Evolutionary conservation across 139 green algal species (phyloP).

Genomic region (Zygnema circumcarinatum): DNA sequence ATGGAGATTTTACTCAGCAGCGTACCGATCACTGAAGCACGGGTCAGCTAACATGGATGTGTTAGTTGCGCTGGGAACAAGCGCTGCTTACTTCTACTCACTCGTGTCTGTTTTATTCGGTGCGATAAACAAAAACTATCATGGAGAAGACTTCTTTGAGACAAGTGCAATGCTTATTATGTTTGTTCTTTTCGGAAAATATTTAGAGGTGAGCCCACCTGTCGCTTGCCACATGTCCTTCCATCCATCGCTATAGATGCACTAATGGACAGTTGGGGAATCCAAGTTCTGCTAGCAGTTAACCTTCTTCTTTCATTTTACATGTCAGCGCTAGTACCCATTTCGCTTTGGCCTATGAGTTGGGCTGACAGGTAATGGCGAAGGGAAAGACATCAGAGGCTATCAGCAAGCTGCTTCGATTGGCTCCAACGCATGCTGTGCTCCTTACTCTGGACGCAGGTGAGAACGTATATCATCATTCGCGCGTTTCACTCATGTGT

Average conservation of each 20-base stretch:
- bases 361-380: conserved; percentile 40
- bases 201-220: conserved; percentile 71
- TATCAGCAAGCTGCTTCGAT: conserved; percentile 78
- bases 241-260: too few species aligned
- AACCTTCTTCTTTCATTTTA: not conserved
- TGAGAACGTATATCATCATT: conserved; percentile 22
- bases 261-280: conserved; percentile 11
- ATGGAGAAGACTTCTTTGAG: conserved; percentile 95
- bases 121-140: conserved; percentile 55
- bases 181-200: conserved; percentile 95
- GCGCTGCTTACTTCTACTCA: conserved; percentile 90
- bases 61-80: conserved; percentile 93
- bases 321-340: too few species aligned
- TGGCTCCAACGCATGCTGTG: conserved; percentile 78
- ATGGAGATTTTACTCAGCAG: conserved; percentile 90
- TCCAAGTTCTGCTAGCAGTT: not conserved
- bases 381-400: conserved; percentile 79
- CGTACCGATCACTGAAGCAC: conserved; percentile 72
- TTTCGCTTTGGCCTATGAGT: too few species aligned
- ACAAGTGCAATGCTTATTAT: conserved; percentile 96
- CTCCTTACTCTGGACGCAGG: conserved; percentile 76
- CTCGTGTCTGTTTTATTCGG: conserved; percentile 83
- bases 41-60: conserved; percentile 98
- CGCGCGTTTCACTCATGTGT: not conserved
- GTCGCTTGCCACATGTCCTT: too few species aligned